Evolutionary conservation across 208 protist genomes (phyloP), one percentile per base, ranked within the genome.

Genomic region (Leishmania amazonensis): DNA sequence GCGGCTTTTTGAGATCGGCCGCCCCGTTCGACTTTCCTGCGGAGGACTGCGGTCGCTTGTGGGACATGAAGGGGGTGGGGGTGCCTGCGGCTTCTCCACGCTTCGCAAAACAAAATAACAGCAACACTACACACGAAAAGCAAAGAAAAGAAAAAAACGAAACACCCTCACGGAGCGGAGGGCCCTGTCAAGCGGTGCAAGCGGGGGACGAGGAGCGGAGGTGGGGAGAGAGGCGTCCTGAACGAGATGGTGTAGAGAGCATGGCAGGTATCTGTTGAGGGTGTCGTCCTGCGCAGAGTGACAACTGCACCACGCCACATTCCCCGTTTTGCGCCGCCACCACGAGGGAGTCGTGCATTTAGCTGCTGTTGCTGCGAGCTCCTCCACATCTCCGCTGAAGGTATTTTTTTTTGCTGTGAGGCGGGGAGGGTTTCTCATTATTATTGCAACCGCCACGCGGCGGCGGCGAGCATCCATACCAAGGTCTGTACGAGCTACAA

Each of bases 1-100:
- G 89, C 28, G 83, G 38, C 60, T 78, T 75, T 71, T 93, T 93
- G 53, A 76, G 51, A 4, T 81, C 76, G 17, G 35, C 42, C 73
- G 40, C 75, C 78, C 51, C 72, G 58, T 75, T 77, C 54, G 40
- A 82, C 47, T 24, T 85, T 82, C 87, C 79, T 19, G 35, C 15
- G 47, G 71, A 57, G 28, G 81, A 76, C 42, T 83, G 64, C 7
- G 76, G 31, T 5, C 79, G 76, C 65, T 81, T 83, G 68, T 81
- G 78, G 0, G 81, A 73, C 78, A 83, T 81, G 68, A 40, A 8
- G 38, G 54, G 35, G n/a, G 24, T 19, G 71, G 2, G 31, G 9
- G 62, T n/a, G 24, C 42, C 8, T 51, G 70, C 38, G 1, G 70
- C 24, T 74, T 42, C 40, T 49, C 21, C 67, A 49, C 38, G 28